These are phyloP conservation scores for Haematococcus lacustris DNA, from an alignment of 139 green algal genomes.

Conservation along the genomic window DNA sequence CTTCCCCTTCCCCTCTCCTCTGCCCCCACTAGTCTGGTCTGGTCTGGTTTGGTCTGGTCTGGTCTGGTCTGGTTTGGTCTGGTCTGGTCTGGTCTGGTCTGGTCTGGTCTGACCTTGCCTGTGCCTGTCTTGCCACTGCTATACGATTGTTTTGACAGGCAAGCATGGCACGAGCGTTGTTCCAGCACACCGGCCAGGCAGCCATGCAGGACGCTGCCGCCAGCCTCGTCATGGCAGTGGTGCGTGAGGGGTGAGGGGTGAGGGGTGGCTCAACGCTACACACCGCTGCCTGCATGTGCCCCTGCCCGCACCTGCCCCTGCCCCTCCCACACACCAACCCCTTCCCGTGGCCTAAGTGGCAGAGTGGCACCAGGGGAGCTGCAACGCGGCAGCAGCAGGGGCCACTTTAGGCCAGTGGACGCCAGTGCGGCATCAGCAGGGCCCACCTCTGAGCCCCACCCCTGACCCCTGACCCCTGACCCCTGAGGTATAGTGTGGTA, in stretches of 20 bases:
- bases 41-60: too few relatives aligned
- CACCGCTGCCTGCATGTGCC: too few relatives aligned
- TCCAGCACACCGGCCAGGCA: background rate
- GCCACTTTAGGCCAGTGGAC: background rate
- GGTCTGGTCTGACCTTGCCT: too few relatives aligned
- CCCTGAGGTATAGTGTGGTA: background rate
- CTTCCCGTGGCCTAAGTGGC: background rate
- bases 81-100: too few relatives aligned
- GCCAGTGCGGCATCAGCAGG: too few relatives aligned
- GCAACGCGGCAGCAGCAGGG: background rate
- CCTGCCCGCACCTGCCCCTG: background rate
- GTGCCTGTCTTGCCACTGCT: background rate
- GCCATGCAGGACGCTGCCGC: background rate
- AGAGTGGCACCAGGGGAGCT: background rate
- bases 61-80: too few relatives aligned
- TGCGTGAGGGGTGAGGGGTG: background rate
- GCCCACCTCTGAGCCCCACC: too few relatives aligned
- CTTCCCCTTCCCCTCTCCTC: too few relatives aligned
- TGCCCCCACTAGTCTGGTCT: too few relatives aligned
- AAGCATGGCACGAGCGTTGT: background rate
- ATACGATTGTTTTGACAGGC: background rate
- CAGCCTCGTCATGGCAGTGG: background rate
- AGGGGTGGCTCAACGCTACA: too few relatives aligned
- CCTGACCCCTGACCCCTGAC: too few relatives aligned
- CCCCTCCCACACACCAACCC: background rate